Percentiles rank a stretch among this genome's conserved stretches.
Evolutionary conservation across 306 rosid species (phyloP).

Genomic region (Astragalus glycyphyllos): DNA sequence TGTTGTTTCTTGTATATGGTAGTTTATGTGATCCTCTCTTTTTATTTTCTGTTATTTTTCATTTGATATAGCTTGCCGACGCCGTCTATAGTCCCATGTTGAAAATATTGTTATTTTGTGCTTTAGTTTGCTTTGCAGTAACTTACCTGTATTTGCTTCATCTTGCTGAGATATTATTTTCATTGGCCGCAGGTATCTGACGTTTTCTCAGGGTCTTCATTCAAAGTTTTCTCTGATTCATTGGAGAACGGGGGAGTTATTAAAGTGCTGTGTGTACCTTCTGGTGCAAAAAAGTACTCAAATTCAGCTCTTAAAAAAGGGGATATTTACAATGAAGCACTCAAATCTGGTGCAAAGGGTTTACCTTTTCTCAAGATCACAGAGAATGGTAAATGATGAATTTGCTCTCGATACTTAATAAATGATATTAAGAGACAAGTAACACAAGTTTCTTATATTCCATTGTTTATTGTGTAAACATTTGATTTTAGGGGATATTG

Average conservation of each 20-base stretch:
- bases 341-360: constrained; percentile 90
- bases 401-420: constrained; percentile 20
- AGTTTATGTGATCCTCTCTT: neutral
- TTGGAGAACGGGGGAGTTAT: constrained; percentile 77
- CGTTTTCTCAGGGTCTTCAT: constrained; percentile 72
- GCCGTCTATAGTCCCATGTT: constrained; percentile 1
- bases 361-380: constrained; percentile 89
- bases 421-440: neutral
- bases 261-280: constrained; percentile 78
- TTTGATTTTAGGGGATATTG: constrained; percentile 66
- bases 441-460: constrained; percentile 20
- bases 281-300: constrained; percentile 81
- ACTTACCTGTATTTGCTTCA: constrained; percentile 35
- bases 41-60: neutral
- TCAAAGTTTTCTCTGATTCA: constrained; percentile 84
- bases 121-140: constrained; percentile 14
- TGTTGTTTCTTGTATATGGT: constrained; percentile 27
- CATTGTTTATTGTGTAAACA: constrained; percentile 28
- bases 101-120: constrained; percentile 32
- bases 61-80: constrained; percentile 22
- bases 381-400: constrained; percentile 65
- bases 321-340: constrained; percentile 72
- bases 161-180: constrained; percentile 34
- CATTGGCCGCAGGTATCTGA: constrained; percentile 77
- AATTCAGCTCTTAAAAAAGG: constrained; percentile 93